These are phyloP conservation scores for Protomyces gravidus DNA, from an alignment of 1,139 yeast genomes.

Conservation along the genomic window DNA sequence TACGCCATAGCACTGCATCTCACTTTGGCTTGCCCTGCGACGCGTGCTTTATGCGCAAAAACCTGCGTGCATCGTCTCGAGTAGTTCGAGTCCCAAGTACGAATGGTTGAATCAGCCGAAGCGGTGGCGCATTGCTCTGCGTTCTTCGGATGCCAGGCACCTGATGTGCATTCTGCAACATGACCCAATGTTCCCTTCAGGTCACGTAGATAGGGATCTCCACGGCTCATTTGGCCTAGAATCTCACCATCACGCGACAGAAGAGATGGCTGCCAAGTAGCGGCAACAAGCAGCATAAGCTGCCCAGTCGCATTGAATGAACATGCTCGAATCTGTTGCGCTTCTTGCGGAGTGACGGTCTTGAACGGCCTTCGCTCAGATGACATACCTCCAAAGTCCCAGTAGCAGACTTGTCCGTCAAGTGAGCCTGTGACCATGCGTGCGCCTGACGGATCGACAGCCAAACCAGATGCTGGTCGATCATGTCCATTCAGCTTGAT, in stretches of 20 bases:
- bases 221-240: constrained; percentile 38
- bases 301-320: constrained; percentile 37
- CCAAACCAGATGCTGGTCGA: constrained; percentile 38
- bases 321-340: constrained; percentile 38
- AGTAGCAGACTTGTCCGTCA: constrained; percentile 39
- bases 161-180: constrained; percentile 40
- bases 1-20: constrained; percentile 36
- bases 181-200: constrained; percentile 44
- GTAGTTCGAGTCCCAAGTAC: constrained; percentile 41
- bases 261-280: constrained; percentile 37
- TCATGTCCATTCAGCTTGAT: constrained; percentile 38
- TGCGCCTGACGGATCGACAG: constrained; percentile 40
- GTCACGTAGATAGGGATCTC: constrained; percentile 44
- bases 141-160: constrained; percentile 40
- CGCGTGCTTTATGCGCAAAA: constrained; percentile 37
- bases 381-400: constrained; percentile 43
- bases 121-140: constrained; percentile 38
- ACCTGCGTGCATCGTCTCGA: constrained; percentile 38
- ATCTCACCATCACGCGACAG: constrained; percentile 32
- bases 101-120: constrained; percentile 41
- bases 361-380: constrained; percentile 37
- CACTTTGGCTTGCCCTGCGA: constrained; percentile 35
- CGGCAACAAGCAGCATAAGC: constrained; percentile 37
- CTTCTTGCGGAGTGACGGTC: constrained; percentile 39
- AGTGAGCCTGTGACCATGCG: constrained; percentile 39